phyloP scores from a whole-genome alignment of 768 basidiomycete species.

The Chalciporus pseudorubinellus region DNA sequence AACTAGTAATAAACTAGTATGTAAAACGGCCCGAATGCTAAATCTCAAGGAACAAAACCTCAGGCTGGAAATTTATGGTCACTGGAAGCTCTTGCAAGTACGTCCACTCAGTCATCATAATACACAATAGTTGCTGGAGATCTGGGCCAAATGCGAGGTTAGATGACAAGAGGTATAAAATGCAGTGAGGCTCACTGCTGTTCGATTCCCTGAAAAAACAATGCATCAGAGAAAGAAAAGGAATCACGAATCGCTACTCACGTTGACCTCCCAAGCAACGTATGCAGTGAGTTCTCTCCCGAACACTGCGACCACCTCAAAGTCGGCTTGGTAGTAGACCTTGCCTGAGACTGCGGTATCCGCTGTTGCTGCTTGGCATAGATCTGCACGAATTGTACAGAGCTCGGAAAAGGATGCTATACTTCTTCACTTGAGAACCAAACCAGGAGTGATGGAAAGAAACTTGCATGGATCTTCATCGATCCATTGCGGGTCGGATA shows the following conservation, averaged over 20 bases:
- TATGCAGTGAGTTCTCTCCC: no score
- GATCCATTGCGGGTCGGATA: no score
- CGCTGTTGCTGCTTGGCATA: background rate
- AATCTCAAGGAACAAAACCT: no score
- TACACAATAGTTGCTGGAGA: background rate
- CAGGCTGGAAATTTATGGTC: no score
- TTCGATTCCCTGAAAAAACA: background rate
- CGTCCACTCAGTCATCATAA: background rate
- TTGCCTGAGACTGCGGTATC: background rate
- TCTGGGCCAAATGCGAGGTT: background rate
- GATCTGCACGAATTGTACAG: no score
- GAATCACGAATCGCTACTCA: background rate
- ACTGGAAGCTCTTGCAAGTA: no score
- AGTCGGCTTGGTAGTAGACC: constrained; percentile 4
- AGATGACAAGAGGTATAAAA: background rate
- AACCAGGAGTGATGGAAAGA: background rate
- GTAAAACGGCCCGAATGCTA: no score
- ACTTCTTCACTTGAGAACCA: background rate
- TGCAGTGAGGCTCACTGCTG: background rate
- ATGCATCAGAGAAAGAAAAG: background rate
- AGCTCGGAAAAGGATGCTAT: no score
- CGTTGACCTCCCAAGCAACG: constrained; percentile 2
- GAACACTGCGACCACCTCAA: no score
- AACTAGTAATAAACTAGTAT: no score
- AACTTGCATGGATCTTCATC: constrained; percentile 7